Percentiles rank a stretch among this genome's conserved stretches.
phyloP scores from a whole-genome alignment of 2,329 filamentous ascomycete genomes.

The Juglanconis sp. region DNA sequence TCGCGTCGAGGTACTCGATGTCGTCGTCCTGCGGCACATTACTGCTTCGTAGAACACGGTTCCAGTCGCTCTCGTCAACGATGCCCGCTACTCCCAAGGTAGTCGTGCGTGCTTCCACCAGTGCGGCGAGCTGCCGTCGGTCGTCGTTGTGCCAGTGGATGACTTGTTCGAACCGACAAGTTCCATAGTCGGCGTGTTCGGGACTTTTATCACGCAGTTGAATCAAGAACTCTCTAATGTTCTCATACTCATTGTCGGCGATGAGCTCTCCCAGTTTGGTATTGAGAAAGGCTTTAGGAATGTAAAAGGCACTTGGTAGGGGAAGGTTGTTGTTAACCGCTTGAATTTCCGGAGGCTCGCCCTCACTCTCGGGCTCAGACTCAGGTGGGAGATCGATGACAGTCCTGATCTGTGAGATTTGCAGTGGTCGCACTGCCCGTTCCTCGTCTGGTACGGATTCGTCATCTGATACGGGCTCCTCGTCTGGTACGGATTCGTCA shows the following conservation, averaged over 20 bases:
- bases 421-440: no score
- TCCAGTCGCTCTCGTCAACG: neutral
- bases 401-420: no score
- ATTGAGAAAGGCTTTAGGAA: neutral
- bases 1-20: no score
- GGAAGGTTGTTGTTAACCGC: no score
- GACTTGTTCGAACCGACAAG: neutral
- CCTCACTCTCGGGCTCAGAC: no score
- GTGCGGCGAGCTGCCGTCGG: neutral
- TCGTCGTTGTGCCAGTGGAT: neutral
- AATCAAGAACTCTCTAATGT: neutral
- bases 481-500: no score
- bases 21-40: neutral
- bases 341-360: no score
- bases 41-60: neutral
- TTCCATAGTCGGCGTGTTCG: neutral
- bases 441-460: no score
- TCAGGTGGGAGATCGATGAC: no score
- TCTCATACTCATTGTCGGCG: neutral
- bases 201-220: neutral
- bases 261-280: neutral
- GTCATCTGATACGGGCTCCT: no score
- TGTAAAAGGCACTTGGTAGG: neutral
- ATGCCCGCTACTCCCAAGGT: neutral
- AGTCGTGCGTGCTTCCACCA: no score